These are phyloP conservation scores for Suillus cothurnatus DNA, from an alignment of 768 basidiomycete species.

Conservation along the genomic window DNA sequence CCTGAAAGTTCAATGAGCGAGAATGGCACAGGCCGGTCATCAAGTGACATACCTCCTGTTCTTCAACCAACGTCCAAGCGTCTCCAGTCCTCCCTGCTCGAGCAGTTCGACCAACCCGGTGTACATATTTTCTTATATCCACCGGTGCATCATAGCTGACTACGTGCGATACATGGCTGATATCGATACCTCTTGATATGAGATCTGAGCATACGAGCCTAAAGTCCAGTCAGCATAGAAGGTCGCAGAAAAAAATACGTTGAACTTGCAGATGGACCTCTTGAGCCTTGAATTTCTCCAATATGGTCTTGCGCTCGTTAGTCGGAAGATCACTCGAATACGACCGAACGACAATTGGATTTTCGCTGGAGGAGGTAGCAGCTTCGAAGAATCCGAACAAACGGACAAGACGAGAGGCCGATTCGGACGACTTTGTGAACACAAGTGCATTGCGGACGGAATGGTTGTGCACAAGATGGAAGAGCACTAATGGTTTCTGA, in stretches of 20 bases:
- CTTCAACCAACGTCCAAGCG: conserved; percentile 95
- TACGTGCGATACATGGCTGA: conserved; percentile 89
- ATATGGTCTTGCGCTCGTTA: conserved; percentile 70
- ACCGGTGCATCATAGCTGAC: conserved; percentile 94
- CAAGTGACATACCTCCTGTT: conserved; percentile 66
- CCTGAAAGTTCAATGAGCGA: conserved; percentile 44
- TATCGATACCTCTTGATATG: conserved; percentile 94
- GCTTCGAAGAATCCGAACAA: conserved; percentile 83
- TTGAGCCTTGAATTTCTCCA: conserved; percentile 80
- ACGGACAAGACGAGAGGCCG: conserved; percentile 77
- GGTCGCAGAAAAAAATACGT: neutral
- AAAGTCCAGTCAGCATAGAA: conserved; percentile 6
- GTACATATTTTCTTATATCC: conserved; percentile 99
- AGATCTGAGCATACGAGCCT: conserved; percentile 97
- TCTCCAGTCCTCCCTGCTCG: conserved; percentile 86
- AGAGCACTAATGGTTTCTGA: conserved; percentile 86
- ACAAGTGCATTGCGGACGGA: conserved; percentile 74
- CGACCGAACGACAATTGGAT: conserved; percentile 53
- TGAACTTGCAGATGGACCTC: conserved; percentile 78
- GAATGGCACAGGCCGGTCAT: conserved; percentile 8
- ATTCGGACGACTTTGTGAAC: conserved; percentile 97
- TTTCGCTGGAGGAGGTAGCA: conserved; percentile 29
- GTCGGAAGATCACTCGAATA: conserved; percentile 87
- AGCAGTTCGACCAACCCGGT: conserved; percentile 95
- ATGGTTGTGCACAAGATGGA: conserved; percentile 75